phyloP scores from a whole-genome alignment of 345 rosid species.

The Populus alba region DNA sequence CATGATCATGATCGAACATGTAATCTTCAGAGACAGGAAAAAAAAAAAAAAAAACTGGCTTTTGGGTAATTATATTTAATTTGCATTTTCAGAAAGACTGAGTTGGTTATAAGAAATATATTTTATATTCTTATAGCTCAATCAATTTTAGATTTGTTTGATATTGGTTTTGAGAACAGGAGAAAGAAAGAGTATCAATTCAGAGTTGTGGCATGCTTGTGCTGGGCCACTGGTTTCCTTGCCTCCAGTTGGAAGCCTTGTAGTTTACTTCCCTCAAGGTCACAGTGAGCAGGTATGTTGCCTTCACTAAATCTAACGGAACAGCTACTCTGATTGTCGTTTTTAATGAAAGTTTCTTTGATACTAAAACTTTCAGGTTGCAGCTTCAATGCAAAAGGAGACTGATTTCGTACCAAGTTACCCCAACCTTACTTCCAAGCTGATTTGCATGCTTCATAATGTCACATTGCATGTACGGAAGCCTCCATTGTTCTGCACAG shows the following conservation, averaged over 20 bases:
- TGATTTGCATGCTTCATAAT: slow-evolving; percentile 69
- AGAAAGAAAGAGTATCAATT: slow-evolving; percentile 77
- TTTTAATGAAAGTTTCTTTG: slow-evolving; percentile 17
- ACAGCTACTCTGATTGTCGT: slow-evolving; percentile 9
- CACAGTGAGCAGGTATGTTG: slow-evolving; percentile 84
- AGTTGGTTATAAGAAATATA: neutral
- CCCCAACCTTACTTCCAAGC: slow-evolving; percentile 70
- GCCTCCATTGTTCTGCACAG: neutral
- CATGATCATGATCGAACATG: neutral
- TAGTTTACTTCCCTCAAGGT: slow-evolving; percentile 97
- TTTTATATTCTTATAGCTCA: neutral
- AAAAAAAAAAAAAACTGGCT: neutral
- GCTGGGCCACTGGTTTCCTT: slow-evolving; percentile 92
- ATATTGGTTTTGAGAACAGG: slow-evolving; percentile 46
- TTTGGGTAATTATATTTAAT: neutral
- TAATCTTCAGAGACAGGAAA: neutral
- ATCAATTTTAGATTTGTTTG: slow-evolving; percentile 6
- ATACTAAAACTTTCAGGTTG: slow-evolving; percentile 47
- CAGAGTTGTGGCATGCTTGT: slow-evolving; percentile 97
- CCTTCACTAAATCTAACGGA: slow-evolving; percentile 16
- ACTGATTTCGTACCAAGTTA: slow-evolving; percentile 62
- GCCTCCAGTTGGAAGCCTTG: slow-evolving; percentile 92
- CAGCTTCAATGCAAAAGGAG: slow-evolving; percentile 78
- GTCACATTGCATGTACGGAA: slow-evolving; percentile 62
- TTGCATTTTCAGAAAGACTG: neutral